Evolutionary conservation across 441 rosid species (phyloP), one percentile per base, ranked within the genome.

Genomic region (Hura crepitans): DNA sequence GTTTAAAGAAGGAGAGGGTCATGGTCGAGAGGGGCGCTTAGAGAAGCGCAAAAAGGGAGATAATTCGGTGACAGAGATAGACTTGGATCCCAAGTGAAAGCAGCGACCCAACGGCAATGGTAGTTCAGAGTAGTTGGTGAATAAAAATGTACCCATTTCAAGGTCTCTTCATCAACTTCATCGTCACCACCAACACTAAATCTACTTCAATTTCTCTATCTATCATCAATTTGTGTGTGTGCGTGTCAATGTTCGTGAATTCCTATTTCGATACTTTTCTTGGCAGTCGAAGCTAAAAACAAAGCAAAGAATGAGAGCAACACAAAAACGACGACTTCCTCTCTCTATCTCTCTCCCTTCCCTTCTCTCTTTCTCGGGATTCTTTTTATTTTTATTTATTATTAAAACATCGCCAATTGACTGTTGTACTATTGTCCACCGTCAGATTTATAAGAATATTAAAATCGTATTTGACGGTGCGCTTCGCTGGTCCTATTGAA

Each of bases 51-150:
- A 37, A 39, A 51, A 33, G 31, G 61, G 54, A 60, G 77, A 68
- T 59, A 73, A 62, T 12, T n/a, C n/a, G 81, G 75, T 42, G 75
- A 71, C 35, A 51, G 60, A 39, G 71, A 58, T n/a, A 78, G 74
- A 77, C 83, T 77, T 86, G 79, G 81, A 83, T 82, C 81, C 77
- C 78, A 84, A 87, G 89, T 79, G 86, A 90, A 79, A 82, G 78
- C 82, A 73, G 81, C 85, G 69, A 66, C 73, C 75, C 83, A 81
- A 80, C 81, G 71, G 60, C 53, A 70, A 62, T 57, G 66, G 61
- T 62, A 54, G 58, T 68, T 61, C 50, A 28, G 28, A 54, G 72
- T 62, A 62, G 77, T 62, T 65, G 77, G 69, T 33, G 56, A 49
- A 49, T 42, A 30, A 30, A 11, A 55, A 54, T 0, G n/a, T 13